phyloP scores from a whole-genome alignment of 139 green algal species.

The Chlorella sp. region DNA sequence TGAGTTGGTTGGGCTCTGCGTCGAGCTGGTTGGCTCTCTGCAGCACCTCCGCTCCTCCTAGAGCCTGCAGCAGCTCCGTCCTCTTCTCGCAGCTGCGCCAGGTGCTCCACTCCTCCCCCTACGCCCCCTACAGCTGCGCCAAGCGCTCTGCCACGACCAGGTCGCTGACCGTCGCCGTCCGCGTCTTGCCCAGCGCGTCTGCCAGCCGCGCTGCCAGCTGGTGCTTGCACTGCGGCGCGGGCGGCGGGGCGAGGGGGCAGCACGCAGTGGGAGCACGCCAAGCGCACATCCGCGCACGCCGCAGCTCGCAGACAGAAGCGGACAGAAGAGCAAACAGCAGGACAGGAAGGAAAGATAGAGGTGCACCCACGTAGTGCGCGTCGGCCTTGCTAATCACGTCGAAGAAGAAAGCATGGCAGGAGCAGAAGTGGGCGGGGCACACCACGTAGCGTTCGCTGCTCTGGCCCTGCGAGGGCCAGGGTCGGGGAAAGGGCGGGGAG shows the following conservation, averaged over 20 bases:
- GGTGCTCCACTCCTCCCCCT: too few relatives aligned
- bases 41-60: background rate
- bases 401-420: slow-evolving; percentile 84
- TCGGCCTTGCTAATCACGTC: slow-evolving; percentile 71
- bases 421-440: slow-evolving; percentile 79
- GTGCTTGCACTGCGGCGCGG: slow-evolving; percentile 84
- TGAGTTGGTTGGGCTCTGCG: background rate
- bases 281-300: background rate
- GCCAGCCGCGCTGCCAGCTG: slow-evolving; percentile 78
- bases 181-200: slow-evolving; percentile 24
- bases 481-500: background rate
- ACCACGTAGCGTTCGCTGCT: slow-evolving; percentile 64
- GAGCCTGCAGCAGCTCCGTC: background rate
- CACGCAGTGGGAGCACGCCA: background rate
- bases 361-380: slow-evolving; percentile 43
- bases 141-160: slow-evolving; percentile 27
- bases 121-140: slow-evolving; percentile 7
- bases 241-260: background rate
- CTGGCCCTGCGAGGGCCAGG: slow-evolving; percentile 63
- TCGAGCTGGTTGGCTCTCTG: background rate
- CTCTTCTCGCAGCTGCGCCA: background rate
- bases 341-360: background rate
- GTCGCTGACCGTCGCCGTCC: slow-evolving; percentile 22
- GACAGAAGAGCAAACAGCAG: background rate
- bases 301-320: background rate